phyloP scores from a whole-genome alignment of 371 early-diverging fungal genomes.

The Apophysomyces ossiformis region DNA sequence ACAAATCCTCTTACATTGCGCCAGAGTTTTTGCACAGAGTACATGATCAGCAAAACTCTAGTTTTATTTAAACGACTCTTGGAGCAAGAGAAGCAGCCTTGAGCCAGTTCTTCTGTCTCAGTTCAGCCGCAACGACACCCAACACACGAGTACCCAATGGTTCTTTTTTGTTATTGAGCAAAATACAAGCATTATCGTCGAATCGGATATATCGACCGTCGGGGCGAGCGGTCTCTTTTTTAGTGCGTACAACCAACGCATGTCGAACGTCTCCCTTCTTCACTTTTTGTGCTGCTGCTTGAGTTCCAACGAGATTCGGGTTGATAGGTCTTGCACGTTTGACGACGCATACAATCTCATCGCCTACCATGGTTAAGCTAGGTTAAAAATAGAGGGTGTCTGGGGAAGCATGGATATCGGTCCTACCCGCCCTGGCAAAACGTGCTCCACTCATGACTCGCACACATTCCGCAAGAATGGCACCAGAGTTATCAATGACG shows the following conservation, averaged over 20 bases:
- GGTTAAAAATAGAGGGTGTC: not conserved
- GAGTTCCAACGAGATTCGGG: conserved; percentile 52
- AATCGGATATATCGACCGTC: conserved; percentile 95
- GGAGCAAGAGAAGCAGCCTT: conserved; percentile 95
- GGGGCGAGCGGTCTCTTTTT: conserved; percentile 88
- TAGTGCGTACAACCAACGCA: conserved; percentile 92
- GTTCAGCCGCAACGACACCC: conserved; percentile 90
- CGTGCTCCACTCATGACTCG: conserved; percentile 87
- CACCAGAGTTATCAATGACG: conserved; percentile 97
- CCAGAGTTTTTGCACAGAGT: not conserved
- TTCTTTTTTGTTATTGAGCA: conserved; percentile 92
- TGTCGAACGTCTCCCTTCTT: conserved; percentile 96
- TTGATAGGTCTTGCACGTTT: conserved; percentile 89
- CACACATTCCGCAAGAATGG: conserved; percentile 94
- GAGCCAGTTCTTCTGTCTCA: conserved; percentile 93
- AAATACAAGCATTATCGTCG: conserved; percentile 97
- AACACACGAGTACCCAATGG: conserved; percentile 94
- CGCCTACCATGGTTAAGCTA: conserved; percentile 61
- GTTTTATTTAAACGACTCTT: conserved; percentile 75
- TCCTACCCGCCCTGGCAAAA: conserved; percentile 72
- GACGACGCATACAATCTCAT: conserved; percentile 95
- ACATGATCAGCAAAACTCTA: conserved; percentile 14
- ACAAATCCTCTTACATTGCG: no score
- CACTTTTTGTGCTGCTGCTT: conserved; percentile 74
- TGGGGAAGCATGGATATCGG: not conserved